Evolutionary conservation across 1,284 basidiomycete genomes (phyloP).

Genomic region (Papiliotrema terrestris): DNA sequence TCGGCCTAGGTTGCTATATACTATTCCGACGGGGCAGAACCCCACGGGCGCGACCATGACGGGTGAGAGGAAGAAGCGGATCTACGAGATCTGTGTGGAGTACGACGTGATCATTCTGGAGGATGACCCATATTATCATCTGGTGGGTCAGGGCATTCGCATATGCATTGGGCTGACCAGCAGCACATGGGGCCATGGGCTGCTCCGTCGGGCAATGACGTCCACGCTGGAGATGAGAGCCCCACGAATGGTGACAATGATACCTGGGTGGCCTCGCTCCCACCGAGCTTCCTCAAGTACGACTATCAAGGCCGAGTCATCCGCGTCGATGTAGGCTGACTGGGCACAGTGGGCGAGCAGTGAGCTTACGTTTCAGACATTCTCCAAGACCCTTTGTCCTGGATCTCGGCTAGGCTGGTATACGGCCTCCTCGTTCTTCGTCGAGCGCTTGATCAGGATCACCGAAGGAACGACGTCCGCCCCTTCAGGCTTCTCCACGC

Average conservation of each 20-base stretch:
- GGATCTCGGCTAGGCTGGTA: too few species aligned
- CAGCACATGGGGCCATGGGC: too few species aligned
- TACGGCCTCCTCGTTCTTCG: neutral
- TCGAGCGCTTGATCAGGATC: neutral
- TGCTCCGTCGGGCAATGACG: too few species aligned
- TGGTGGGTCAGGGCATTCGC: conserved; percentile 29
- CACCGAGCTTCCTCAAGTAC: conserved; percentile 39
- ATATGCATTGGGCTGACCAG: too few species aligned
- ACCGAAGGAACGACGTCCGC: neutral
- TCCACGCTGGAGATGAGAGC: too few species aligned
- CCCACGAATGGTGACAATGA: neutral
- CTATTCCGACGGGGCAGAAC: conserved; percentile 49
- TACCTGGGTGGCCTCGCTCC: conserved; percentile 18
- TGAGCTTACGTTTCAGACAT: neutral
- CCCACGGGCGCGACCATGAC: conserved; percentile 66
- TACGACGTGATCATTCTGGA: conserved; percentile 67
- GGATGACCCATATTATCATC: conserved; percentile 57
- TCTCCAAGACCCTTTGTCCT: neutral
- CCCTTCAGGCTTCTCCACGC: neutral
- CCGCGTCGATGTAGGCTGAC: conserved; percentile 55
- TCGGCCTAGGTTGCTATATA: conserved; percentile 45
- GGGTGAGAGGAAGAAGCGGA: conserved; percentile 60
- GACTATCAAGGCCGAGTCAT: conserved; percentile 73
- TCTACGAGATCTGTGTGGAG: conserved; percentile 68
- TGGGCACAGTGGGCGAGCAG: too few species aligned